Percentiles rank a stretch among this genome's conserved stretches.
Evolutionary conservation across 345 rosid species (phyloP).

Genomic region (Carallia brachiata): DNA sequence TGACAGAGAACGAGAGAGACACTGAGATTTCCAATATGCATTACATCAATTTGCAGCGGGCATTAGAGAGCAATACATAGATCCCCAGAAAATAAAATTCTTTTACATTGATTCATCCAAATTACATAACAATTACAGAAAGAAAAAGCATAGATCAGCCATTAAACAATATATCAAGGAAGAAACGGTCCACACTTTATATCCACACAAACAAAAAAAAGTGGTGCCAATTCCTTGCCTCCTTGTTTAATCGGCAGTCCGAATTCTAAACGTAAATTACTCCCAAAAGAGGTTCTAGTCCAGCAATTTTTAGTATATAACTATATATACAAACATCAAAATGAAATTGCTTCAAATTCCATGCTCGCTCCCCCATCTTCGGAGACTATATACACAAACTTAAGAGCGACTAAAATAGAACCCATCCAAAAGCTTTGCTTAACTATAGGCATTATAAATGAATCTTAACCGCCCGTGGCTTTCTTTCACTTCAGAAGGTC

Average conservation of each 20-base stretch:
- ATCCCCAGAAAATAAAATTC: background rate
- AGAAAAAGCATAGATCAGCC: slow-evolving; percentile 2
- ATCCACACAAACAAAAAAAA: slow-evolving; percentile 9
- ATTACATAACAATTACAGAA: background rate
- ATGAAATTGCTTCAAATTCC: background rate
- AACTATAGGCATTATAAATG: background rate
- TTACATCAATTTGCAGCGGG: background rate
- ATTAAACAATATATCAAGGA: background rate
- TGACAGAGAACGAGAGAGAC: no score
- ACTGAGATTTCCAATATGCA: no score
- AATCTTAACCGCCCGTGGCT: background rate
- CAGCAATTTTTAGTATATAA: no score
- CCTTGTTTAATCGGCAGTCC: no score
- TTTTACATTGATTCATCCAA: slow-evolving; percentile 10
- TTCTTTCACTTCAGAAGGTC: slow-evolving; percentile 50
- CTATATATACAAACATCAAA: background rate
- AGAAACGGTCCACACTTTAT: slow-evolving; percentile 2
- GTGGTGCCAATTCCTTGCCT: no score
- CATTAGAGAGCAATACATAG: background rate
- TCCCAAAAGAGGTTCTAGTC: no score
- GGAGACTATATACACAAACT: background rate
- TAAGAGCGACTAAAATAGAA: background rate
- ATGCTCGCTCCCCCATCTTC: background rate
- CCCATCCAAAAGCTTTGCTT: background rate
- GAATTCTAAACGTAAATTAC: no score